These are phyloP conservation scores for Apostasia ramifera DNA, from an alignment of 106 monocot genomes.

Conservation along the genomic window DNA sequence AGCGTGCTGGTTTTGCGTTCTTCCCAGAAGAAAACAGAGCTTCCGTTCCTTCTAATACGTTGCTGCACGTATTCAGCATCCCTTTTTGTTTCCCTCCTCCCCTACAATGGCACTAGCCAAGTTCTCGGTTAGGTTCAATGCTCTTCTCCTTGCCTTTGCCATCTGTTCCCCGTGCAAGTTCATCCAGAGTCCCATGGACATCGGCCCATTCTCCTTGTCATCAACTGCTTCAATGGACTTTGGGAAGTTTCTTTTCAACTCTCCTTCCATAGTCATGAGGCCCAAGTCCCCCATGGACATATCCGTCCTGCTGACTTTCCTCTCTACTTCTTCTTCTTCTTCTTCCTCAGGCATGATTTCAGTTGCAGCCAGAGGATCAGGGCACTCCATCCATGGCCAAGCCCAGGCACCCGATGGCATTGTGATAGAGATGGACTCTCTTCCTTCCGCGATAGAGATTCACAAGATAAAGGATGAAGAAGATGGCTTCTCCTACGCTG, in stretches of 20 bases:
- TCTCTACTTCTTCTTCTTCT: constrained; percentile 19
- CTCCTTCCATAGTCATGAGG: constrained; percentile 34
- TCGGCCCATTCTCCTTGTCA: constrained; percentile 30
- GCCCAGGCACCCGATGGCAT: constrained; percentile 8
- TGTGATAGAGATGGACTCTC: constrained; percentile 8
- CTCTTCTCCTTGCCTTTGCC: constrained; percentile 6
- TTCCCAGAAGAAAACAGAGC: no score
- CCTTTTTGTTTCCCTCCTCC: neutral
- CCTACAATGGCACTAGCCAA: neutral
- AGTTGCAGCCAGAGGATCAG: constrained; percentile 49
- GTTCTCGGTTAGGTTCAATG: neutral
- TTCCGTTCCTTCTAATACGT: no score
- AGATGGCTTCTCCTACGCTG: constrained; percentile 9
- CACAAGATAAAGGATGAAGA: neutral
- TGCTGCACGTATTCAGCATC: no score
- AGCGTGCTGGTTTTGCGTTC: no score
- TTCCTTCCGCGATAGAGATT: constrained; percentile 7
- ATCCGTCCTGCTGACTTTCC: constrained; percentile 25
- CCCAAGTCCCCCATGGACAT: constrained; percentile 34
- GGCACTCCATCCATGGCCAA: constrained; percentile 47
- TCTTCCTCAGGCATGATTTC: constrained; percentile 8
- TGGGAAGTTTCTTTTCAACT: constrained; percentile 31
- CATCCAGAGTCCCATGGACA: constrained; percentile 52
- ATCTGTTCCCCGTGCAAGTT: constrained; percentile 44
- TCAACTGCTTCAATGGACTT: constrained; percentile 34